A percentile compares a stretch with the other conserved stretches of the same genome.
Conservation (phyloP, 1,284 basidiomycete genomes). For the Phlebopus sp. region DNA sequence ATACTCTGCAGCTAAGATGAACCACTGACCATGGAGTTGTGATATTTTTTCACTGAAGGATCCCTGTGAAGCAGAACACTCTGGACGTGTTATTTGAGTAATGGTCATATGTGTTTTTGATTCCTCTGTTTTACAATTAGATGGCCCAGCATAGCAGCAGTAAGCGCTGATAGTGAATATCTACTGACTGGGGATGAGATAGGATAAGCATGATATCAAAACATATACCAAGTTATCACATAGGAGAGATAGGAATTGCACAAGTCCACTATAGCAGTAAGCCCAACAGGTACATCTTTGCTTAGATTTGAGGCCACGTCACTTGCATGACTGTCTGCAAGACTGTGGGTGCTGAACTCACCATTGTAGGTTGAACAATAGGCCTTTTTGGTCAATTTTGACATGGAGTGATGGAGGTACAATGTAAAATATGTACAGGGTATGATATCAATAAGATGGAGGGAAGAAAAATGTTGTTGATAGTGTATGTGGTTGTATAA, state of each 20-base stretch:
- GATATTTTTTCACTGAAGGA: too few species aligned
- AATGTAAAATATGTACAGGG: too few species aligned
- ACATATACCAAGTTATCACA: constrained; percentile 85
- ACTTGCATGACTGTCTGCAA: constrained; percentile 74
- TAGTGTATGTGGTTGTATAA: too few species aligned
- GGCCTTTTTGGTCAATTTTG: too few species aligned
- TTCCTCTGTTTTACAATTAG: constrained; percentile 29
- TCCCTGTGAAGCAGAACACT: too few species aligned
- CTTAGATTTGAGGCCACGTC: constrained; percentile 63
- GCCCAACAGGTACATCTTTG: constrained; percentile 84
- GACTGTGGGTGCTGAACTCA: too few species aligned
- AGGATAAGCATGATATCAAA: background rate
- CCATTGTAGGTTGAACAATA: too few species aligned
- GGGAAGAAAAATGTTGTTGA: too few species aligned
- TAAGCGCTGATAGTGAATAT: constrained; percentile 72
- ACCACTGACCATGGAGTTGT: too few species aligned
- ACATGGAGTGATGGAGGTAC: too few species aligned
- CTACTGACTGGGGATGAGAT: constrained; percentile 35
- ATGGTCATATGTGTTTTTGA: constrained; percentile 23
- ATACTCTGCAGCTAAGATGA: too few species aligned
- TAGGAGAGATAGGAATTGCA: constrained; percentile 96
- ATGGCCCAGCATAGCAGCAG: constrained; percentile 36
- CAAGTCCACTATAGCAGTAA: constrained; percentile 82
- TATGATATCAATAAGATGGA: too few species aligned
- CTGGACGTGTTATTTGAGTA: constrained; percentile 22